Percentiles rank a stretch among this genome's conserved stretches.
These are phyloP conservation scores for Lepidium aucheri DNA, from an alignment of 345 rosid genomes.

Conservation along the genomic window DNA sequence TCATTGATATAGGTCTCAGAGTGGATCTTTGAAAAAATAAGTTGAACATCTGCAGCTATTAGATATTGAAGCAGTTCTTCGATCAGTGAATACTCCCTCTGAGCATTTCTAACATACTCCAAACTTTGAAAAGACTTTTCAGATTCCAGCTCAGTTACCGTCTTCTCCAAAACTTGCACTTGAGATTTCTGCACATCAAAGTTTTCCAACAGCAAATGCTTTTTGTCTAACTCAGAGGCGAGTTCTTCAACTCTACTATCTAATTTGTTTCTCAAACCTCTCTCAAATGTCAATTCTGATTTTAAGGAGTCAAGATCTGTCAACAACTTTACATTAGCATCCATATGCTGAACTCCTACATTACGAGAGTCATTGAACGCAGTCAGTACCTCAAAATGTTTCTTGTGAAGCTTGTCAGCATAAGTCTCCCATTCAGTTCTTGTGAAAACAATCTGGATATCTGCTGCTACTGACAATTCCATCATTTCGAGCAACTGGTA, in stretches of 20 bases:
- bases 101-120: conserved; percentile 12
- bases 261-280: conserved; percentile 18
- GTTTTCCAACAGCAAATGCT: conserved; percentile 37
- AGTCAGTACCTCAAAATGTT: conserved; percentile 43
- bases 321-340: conserved; percentile 46
- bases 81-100: conserved; percentile 14
- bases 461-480: conserved; percentile 49
- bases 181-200: conserved; percentile 46
- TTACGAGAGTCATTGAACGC: conserved; percentile 40
- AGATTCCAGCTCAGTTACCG: conserved; percentile 46
- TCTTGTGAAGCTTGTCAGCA: conserved; percentile 44
- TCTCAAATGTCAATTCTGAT: conserved; percentile 35
- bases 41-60: conserved; percentile 49
- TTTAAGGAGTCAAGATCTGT: conserved; percentile 36
- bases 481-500: conserved; percentile 58
- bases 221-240: conserved; percentile 47
- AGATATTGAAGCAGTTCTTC: conserved; percentile 38
- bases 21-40: conserved; percentile 43
- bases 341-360: conserved; percentile 36
- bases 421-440: conserved; percentile 45
- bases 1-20: conserved; percentile 39
- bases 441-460: conserved; percentile 42
- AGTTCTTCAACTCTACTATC: conserved; percentile 44
- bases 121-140: conserved; percentile 34
- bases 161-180: conserved; percentile 43